Percentiles rank a stretch among this genome's conserved stretches.
These are phyloP conservation scores for Boletus huronensis DNA, from an alignment of 768 basidiomycete species.

Conservation along the genomic window DNA sequence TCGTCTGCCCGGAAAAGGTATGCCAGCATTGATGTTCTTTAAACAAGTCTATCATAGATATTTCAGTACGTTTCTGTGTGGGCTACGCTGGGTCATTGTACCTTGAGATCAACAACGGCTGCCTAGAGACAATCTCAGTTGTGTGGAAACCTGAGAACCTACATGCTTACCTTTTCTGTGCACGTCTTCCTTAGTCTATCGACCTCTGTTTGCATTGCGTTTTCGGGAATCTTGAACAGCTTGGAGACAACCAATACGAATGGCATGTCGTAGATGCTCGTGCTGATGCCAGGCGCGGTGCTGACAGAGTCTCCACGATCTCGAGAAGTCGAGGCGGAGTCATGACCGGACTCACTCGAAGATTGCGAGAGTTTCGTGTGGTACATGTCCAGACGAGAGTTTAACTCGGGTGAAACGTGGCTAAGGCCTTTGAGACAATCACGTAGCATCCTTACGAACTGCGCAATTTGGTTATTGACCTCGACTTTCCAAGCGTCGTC, in stretches of 20 bases:
- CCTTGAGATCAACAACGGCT: constrained; percentile 85
- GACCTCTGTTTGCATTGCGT: constrained; percentile 69
- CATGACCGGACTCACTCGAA: constrained; percentile 64
- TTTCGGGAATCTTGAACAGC: constrained; percentile 72
- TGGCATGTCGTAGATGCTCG: constrained; percentile 69
- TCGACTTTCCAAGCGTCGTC: constrained; percentile 92
- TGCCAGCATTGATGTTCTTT: constrained; percentile 85
- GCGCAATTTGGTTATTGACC: constrained; percentile 86
- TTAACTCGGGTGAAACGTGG: constrained; percentile 82
- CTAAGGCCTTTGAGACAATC: constrained; percentile 71
- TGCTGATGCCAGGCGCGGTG: constrained; percentile 35
- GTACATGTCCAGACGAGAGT: constrained; percentile 79
- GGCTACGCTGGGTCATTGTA: constrained; percentile 23
- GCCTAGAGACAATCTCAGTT: constrained; percentile 45
- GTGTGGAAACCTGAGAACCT: background rate
- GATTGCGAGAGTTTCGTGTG: constrained; percentile 70
- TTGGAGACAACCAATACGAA: constrained; percentile 65
- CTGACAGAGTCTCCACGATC: constrained; percentile 50
- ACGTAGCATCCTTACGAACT: constrained; percentile 82
- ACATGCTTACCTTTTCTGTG: constrained; percentile 62
- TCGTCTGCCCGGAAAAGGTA: constrained; percentile 77
- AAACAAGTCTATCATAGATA: constrained; percentile 58
- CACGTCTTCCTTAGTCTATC: constrained; percentile 61
- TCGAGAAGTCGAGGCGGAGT: constrained; percentile 55
- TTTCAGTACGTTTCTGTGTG: constrained; percentile 2